Evolutionary conservation across 2,329 filamentous ascomycete species (phyloP), one percentile per base, ranked within the genome.

Genomic region (Fusarium illudens): DNA sequence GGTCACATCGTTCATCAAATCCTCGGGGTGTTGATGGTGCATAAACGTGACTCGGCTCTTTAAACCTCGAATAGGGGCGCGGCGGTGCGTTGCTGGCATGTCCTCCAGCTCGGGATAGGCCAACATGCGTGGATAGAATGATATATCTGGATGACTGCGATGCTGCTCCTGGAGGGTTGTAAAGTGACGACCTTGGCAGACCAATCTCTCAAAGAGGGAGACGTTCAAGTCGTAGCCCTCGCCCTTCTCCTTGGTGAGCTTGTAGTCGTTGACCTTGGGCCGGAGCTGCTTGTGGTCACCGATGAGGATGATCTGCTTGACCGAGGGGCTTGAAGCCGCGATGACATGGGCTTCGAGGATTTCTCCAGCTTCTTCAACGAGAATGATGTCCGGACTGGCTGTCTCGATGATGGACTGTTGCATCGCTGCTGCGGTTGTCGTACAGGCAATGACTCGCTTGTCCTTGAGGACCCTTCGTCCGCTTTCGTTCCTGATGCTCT

Each of bases 311-410:
- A 92, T 73, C 36, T 93, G 89, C 62, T 90, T 84, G 0, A 86
- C 86, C 0, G 82, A 76, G 0, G 83, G 75, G 0, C 82, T 80
- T 58, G 93, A 70, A 0, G 90, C 85, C 0, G 90, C 86, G 1
- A 93, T 75, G 19, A 79, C 36, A 67, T 93, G 90, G 2, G 84
- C 83, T 74, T 93, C 91, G 0, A 92, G 79, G 4, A 93, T 91
- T 65, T 93, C 90, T 2, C 90, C 91, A 0, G 90, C 91, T 75
- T 93, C 91, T 74, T 93, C 91, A 0, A 92, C 86, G 0, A 94
- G 73, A 1, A 92, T 76, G 3, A 92, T 80, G 1, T 88, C 87
- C 0, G 89, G 88, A 0, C 78, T 75, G 0, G 84, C 85, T 1
- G 82, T 79, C 5, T 82, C 82, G 9, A 93, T 82, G 2, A 86